Evolutionary conservation across 768 basidiomycete genomes (phyloP), one percentile per base, ranked within the genome.

Genomic region (Podaxis sp.): DNA sequence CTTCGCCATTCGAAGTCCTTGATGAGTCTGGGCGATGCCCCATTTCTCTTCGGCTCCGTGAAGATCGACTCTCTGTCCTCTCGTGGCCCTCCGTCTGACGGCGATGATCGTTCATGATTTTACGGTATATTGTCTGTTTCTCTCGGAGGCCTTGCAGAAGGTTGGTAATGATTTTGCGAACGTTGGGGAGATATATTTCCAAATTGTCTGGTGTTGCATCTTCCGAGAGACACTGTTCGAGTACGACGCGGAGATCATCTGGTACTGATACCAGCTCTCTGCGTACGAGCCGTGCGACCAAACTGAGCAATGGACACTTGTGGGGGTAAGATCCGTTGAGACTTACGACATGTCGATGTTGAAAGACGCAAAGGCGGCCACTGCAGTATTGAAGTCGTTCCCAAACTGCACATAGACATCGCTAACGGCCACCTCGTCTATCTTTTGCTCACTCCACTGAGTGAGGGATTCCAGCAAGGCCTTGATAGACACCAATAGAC

Each of bases 391-490:
- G 79, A 99, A 98, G 70, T 97, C 95, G 73, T 98, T 98, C 23
- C 97, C 97, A 23, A 99, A 80, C 57, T 87, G 85, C 57, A 99
- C 97, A 73, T 99, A 99, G 57, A 97, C 91, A 73, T 98, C 93
- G 80, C 95, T 97, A 70, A 99, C 94, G 65, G 91, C 80, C 46
- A 73, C 76, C 70, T 96, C 94, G 59, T 85, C 79, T 67, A 90
- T 81, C 67, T 85, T 80, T 62, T 82, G 73, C 61, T 79, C 79
- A 72, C 90, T 91, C 94, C 94, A 97, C 76, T 83, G 76, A 5
- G 91, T 93, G 58, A 97, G 80, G 1, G 90, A 82, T 71, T 97
- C 95, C 38, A 99, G 81, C n/a, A 99, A 85, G 63, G 91, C 86
- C 71, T 98, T 96, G 64, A 98, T 98, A 32, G 94, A 88, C 1